These are phyloP conservation scores for Straminergon stramineum DNA, from an alignment of 225 moss, liverwort and hornwort species.

Conservation along the genomic window DNA sequence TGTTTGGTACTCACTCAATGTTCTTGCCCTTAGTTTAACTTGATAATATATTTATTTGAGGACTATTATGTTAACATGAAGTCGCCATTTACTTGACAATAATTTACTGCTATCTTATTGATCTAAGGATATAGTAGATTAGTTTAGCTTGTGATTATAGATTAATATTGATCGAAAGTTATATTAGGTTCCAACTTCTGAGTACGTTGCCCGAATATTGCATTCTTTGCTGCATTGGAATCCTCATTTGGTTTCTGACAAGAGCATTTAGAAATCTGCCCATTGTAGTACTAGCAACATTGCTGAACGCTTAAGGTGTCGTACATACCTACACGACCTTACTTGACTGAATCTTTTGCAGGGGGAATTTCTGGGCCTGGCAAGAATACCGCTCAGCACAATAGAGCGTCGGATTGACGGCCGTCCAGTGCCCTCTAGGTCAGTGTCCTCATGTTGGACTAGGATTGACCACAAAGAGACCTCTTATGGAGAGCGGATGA, in stretches of 20 bases:
- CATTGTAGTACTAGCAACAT: not conserved
- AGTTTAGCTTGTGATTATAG: no score
- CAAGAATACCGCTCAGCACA: constrained; percentile 47
- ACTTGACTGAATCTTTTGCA: not conserved
- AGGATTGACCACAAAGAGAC: rapidly evolving
- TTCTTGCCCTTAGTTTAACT: no score
- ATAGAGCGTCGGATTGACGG: constrained; percentile 77
- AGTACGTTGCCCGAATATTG: not conserved
- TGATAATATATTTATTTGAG: no score
- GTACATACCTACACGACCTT: not conserved
- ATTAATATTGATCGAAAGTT: no score
- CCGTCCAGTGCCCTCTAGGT: constrained; percentile 56
- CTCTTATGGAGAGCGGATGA: not conserved
- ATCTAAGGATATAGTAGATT: no score
- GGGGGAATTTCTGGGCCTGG: constrained; percentile 74
- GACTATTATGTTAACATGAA: no score
- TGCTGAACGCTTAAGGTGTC: not conserved
- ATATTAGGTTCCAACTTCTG: not conserved
- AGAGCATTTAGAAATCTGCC: no score
- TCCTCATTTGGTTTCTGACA: not conserved
- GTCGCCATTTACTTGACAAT: not conserved
- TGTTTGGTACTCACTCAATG: no score
- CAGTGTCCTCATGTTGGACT: not conserved
- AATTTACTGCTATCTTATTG: not conserved
- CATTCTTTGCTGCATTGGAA: not conserved